Evolutionary conservation across 305 asterid genomes (phyloP), one percentile per base, ranked within the genome.

Genomic region (Fraxinus dipetala): DNA sequence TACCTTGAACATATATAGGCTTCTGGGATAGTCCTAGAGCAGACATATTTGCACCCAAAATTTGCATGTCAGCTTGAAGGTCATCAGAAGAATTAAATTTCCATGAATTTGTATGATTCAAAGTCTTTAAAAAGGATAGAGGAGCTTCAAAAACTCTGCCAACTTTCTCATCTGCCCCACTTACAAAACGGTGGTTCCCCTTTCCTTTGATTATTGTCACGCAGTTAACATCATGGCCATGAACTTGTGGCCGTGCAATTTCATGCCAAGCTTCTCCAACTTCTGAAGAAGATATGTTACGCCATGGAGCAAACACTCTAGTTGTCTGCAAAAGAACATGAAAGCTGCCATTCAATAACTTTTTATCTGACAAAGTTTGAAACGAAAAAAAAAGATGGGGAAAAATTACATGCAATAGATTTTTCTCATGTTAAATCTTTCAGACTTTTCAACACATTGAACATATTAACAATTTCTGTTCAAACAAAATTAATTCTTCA

Each of bases 91-190:
- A 78, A 79, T 83, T 76, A 79, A 86, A 88, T 54, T 72, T 85
- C 45, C 76, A 83, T 75, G 88, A 85, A 34, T 85, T 87, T 61
- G 93, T 90, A 83, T 92, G 95, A 86, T 83, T 92, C 86, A 95
- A 85, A 78, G 99, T 92, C 88, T 92, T 95, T 75, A 93, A 84
- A 85, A 95, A 95, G 82, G 99, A 95, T 48, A 95, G 89, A 38
- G 99, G 93, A 80, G 98, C 97, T 88, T 95, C 98, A 85, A 95
- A 95, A 84, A 95, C 99, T 91, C 99, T 85, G 56, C 91, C 90
- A 63, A 95, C 99, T 90, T 95, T 95, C 91, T 95, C 99, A 30
- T 95, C 98, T 0, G 98, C 99, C 51, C 99, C 99, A 77, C 98
- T 85, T 51, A 93, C 93, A 87, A 91, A 94, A 69, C 95, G 90